These are phyloP conservation scores for Nakazawaea populi DNA, from an alignment of 805 yeast species.

Conservation along the genomic window DNA sequence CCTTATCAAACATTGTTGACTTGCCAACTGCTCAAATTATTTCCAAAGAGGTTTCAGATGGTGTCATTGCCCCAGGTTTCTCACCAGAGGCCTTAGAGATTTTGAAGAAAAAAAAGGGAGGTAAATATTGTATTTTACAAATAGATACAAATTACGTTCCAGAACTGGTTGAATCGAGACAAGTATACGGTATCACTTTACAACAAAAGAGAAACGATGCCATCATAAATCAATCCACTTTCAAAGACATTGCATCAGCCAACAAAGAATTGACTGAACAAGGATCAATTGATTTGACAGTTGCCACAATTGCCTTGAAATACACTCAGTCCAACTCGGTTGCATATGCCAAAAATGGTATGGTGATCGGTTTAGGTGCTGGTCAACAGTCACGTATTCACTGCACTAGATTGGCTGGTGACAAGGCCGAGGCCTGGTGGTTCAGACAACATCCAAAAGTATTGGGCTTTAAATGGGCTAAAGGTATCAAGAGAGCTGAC, in stretches of 20 bases:
- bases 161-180: conserved; percentile 77
- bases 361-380: conserved; percentile 99
- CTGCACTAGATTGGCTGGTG: conserved; percentile 99
- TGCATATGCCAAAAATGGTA: conserved; percentile 97
- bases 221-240: conserved; percentile 81
- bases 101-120: conserved; percentile 89
- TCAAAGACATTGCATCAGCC: conserved; percentile 85
- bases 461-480: conserved; percentile 91
- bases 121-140: conserved; percentile 94
- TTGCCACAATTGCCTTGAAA: conserved; percentile 94
- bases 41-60: conserved; percentile 96
- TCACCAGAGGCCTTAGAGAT: conserved; percentile 88
- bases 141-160: conserved; percentile 94
- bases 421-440: conserved; percentile 99
- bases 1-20: conserved; percentile 94
- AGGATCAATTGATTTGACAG: conserved; percentile 89
- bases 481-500: conserved; percentile 97
- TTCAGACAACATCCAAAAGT: conserved; percentile 97
- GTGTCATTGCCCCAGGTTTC: conserved; percentile 98
- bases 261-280: conserved; percentile 87
- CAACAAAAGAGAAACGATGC: conserved; percentile 99
- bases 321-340: conserved; percentile 99
- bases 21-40: conserved; percentile 94
- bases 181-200: conserved; percentile 91
- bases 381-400: conserved; percentile 99